phyloP scores from a whole-genome alignment of 345 rosid species.

The Eucalyptus curtisii region DNA sequence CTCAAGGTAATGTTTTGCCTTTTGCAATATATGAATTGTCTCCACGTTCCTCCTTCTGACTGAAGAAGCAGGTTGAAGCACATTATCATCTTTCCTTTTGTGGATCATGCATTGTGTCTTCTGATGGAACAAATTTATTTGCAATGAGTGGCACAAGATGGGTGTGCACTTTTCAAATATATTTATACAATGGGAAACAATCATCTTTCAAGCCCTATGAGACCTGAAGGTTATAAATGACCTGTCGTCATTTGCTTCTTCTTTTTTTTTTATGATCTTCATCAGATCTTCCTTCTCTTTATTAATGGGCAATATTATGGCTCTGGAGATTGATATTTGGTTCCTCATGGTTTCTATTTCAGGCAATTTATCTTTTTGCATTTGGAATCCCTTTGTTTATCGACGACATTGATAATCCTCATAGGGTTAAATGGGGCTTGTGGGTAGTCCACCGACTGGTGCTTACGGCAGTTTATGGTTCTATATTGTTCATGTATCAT shows the following conservation, averaged over 20 bases:
- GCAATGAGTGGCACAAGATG: neutral
- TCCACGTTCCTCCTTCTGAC: neutral
- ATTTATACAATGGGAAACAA: neutral
- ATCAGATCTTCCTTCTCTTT: neutral
- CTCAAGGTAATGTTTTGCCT: conserved; percentile 46
- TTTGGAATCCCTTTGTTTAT: conserved; percentile 75
- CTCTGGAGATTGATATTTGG: neutral
- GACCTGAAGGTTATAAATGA: neutral
- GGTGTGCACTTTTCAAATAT: neutral
- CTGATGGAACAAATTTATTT: neutral
- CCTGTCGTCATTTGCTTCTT: neutral
- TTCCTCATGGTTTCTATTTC: neutral
- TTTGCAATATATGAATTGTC: neutral
- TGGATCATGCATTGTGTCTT: neutral
- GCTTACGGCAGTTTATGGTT: conserved; percentile 64
- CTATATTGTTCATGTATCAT: conserved; percentile 61
- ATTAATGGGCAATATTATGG: neutral
- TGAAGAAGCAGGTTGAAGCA: neutral
- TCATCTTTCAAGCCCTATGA: neutral
- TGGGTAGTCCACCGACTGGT: conserved; percentile 79
- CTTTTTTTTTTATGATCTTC: neutral
- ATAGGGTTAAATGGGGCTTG: conserved; percentile 63
- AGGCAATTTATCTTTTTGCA: conserved; percentile 68
- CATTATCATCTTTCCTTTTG: neutral
- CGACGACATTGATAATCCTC: conserved; percentile 31